These are phyloP conservation scores for Ceriops zippeliana DNA, from an alignment of 345 rosid genomes.

Conservation along the genomic window DNA sequence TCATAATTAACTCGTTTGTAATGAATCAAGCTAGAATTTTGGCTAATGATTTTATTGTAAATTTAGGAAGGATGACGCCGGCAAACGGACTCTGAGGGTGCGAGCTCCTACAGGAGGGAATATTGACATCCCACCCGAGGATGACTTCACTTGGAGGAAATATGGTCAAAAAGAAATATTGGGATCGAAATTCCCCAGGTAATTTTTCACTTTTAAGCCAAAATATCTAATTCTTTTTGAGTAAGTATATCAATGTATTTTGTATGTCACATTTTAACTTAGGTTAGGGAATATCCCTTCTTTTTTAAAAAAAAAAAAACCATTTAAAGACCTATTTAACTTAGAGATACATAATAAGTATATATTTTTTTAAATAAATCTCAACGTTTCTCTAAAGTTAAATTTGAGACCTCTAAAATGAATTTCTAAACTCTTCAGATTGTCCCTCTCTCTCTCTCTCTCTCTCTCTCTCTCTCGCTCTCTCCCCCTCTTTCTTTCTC, in stretches of 20 bases:
- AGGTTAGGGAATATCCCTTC: no score
- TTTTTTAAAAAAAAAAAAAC: no score
- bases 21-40: background rate
- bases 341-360: no score
- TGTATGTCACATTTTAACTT: constrained; percentile 8
- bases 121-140: constrained; percentile 70
- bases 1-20: no score
- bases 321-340: no score
- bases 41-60: background rate
- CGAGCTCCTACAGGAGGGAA: constrained; percentile 63
- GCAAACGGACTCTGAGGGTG: constrained; percentile 33
- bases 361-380: no score
- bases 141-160: constrained; percentile 77
- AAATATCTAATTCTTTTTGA: background rate
- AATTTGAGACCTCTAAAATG: no score
- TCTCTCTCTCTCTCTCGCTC: no score
- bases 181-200: constrained; percentile 72
- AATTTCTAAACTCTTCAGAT: no score
- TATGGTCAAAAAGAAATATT: constrained; percentile 90
- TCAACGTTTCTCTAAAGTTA: no score
- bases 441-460: no score
- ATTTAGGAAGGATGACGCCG: constrained; percentile 38
- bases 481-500: no score
- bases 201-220: constrained; percentile 2
- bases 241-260: background rate